Base-by-base conservation (phyloP, 371 early-diverging fungal genomes). In the Circinella minor region DNA sequence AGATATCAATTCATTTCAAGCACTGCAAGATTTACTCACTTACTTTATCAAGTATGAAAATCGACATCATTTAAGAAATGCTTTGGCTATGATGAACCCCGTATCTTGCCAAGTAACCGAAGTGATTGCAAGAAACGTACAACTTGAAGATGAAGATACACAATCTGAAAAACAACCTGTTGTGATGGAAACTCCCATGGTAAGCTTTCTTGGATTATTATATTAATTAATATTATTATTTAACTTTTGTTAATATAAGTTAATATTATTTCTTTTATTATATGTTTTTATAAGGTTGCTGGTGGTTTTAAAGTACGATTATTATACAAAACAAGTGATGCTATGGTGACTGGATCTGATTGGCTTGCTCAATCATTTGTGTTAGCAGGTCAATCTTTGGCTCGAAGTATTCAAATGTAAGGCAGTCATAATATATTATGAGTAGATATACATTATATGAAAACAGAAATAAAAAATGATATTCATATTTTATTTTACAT, bases 21-120 rank as follows among this genome's bases (percentile, higher is more conserved):
- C 69, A 27, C 18, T 80, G 17, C 81, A 80, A 49, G 81, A 80
- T 55, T 55, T 76, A 10, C 60, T 80, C 5, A 78, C 78, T 4
- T 78, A 72, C 47, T 80, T 76, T 66, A 80, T 80, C 6, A 78
- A 76, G 20, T 76, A 78, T 18, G 78, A 77, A 59, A 81, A 78
- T 51, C 70, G 81, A 49, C 81, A 81, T 62, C 69, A 73, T 46
- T 71, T 81, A 71, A 74, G 77, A 20, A 79, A 81, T 49, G 78
- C 77, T 7, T 51, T 81, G 17, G 82, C 80, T 34, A 71, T 76
- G 65, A 67, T 81, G 51, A 71, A 79, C 63, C 79, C 80, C 1
- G 64, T 66, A 17, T 72, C 79, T 15, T 75, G 80, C 48, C 49
- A 81, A 65, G 78, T 81, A 1, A 81, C 77, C n/a, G 68, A 77